Evolutionary conservation across 768 basidiomycete species (phyloP).

Genomic region (Mycena capillaripes): DNA sequence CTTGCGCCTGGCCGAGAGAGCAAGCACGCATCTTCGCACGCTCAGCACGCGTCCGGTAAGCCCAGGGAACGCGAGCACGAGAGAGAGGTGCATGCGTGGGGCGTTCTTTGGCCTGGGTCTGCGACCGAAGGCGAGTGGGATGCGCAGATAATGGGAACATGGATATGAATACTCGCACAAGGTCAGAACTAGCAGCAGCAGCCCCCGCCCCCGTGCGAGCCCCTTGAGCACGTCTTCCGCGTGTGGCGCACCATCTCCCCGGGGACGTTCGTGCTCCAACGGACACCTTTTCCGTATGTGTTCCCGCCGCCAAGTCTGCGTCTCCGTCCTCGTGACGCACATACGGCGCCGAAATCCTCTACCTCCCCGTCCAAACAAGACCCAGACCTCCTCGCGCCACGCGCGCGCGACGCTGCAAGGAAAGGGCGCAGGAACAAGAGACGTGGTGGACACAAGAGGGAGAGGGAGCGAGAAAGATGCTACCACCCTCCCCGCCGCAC

Average conservation of each 20-base stretch:
- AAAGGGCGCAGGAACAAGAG: background rate
- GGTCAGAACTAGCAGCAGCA: background rate
- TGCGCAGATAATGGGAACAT: too few relatives aligned
- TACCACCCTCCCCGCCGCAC: background rate
- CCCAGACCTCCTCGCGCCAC: constrained; percentile 22
- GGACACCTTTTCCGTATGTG: constrained; percentile 29
- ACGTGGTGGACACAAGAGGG: too few relatives aligned
- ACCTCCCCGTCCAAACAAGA: background rate
- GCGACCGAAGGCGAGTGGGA: background rate
- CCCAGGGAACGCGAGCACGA: background rate
- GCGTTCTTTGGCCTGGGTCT: too few relatives aligned
- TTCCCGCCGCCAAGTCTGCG: constrained; percentile 18
- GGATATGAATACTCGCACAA: too few relatives aligned
- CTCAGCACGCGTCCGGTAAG: too few relatives aligned
- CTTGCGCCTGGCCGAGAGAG: too few relatives aligned
- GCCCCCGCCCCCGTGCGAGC: background rate
- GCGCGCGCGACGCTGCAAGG: constrained; percentile 49
- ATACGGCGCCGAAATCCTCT: background rate
- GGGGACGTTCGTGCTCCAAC: constrained; percentile 28
- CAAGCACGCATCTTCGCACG: too few relatives aligned
- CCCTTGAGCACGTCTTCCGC: constrained; percentile 33
- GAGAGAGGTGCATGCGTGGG: background rate
- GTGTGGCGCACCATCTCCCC: constrained; percentile 4
- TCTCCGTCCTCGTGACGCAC: background rate
- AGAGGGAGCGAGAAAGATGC: background rate